Evolutionary conservation across 2,329 filamentous ascomycete species (phyloP).

Genomic region (Parastagonospora avenae): DNA sequence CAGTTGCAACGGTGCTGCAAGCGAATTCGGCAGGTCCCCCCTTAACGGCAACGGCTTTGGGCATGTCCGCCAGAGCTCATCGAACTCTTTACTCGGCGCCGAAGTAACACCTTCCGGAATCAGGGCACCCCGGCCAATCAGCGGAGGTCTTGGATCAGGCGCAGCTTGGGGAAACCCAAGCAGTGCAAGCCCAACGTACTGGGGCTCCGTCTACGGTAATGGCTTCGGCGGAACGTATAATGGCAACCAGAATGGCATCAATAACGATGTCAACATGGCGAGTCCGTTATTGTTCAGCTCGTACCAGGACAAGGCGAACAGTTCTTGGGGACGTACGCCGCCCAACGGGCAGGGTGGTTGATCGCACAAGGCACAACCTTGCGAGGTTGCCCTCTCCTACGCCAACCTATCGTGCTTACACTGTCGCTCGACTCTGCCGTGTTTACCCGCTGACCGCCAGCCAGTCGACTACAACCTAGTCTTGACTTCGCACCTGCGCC

Average conservation of each 20-base stretch:
- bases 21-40: slow-evolving; percentile 36
- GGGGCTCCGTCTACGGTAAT: slow-evolving; percentile 31
- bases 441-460: too few relatives aligned
- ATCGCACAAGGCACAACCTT: slow-evolving; percentile 12
- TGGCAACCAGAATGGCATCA: slow-evolving; percentile 21
- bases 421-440: too few relatives aligned
- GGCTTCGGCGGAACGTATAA: slow-evolving; percentile 21
- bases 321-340: slow-evolving; percentile 42
- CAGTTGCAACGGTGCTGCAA: slow-evolving; percentile 18
- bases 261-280: slow-evolving; percentile 37
- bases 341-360: slow-evolving; percentile 47
- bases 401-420: too few relatives aligned
- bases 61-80: slow-evolving; percentile 52
- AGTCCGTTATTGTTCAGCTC: slow-evolving; percentile 51
- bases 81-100: slow-evolving; percentile 47
- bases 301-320: slow-evolving; percentile 38
- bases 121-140: slow-evolving; percentile 27
- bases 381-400: too few relatives aligned
- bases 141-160: slow-evolving; percentile 39
- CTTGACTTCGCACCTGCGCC: too few relatives aligned
- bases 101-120: slow-evolving; percentile 22
- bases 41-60: slow-evolving; percentile 41
- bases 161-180: slow-evolving; percentile 40
- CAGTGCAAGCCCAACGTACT: slow-evolving; percentile 24
- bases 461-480: too few relatives aligned